Percentiles rank a stretch among this genome's conserved stretches.
Conservation (phyloP, 169 alveolate genomes). For the Cryptosporidium meleagridis region DNA sequence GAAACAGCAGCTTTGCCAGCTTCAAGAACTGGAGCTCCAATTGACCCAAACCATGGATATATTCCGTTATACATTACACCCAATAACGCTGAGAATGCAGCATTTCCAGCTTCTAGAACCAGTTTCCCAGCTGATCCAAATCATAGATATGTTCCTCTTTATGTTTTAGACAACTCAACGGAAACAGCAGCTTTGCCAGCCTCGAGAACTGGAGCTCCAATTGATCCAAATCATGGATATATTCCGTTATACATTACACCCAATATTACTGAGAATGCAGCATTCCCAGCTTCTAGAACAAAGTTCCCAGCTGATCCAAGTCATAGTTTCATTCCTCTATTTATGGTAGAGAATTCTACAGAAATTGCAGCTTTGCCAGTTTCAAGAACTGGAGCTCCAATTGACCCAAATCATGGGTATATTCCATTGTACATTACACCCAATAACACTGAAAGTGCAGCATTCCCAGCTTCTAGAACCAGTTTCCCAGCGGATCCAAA, state of each 20-base stretch:
- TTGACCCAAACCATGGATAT: constrained; percentile 16
- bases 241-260: background rate
- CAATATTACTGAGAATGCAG: background rate
- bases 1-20: constrained; percentile 27
- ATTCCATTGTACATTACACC: background rate
- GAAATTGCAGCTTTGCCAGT: constrained; percentile 19
- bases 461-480: constrained; percentile 34
- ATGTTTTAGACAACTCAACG: background rate
- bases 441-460: background rate
- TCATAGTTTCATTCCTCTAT: background rate
- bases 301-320: constrained; percentile 9
- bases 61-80: background rate
- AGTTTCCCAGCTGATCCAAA: constrained; percentile 19
- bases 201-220: constrained; percentile 3
- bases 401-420: constrained; percentile 16
- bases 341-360: background rate
- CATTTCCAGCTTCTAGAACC: constrained; percentile 36
- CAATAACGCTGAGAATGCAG: background rate
- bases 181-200: constrained; percentile 27
- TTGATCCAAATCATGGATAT: constrained; percentile 17
- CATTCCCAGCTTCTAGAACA: constrained; percentile 35
- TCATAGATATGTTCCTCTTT: background rate
- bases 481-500: background rate
- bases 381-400: constrained; percentile 7
- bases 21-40: constrained; percentile 7